phyloP scores from a whole-genome alignment of 306 rosid genomes.

The Casuarina glauca region DNA sequence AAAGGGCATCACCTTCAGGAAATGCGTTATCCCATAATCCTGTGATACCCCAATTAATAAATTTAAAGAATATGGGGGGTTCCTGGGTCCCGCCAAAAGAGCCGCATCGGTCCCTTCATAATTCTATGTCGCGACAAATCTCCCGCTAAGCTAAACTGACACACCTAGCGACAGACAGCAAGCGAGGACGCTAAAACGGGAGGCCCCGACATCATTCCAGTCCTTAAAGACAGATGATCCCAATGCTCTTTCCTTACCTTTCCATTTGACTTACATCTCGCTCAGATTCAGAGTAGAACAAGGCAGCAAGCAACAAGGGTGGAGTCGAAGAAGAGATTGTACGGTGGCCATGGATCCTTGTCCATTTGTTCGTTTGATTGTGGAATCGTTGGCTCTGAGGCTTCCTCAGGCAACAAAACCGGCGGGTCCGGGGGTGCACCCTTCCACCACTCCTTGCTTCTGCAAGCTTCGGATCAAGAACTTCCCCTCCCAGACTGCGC shows the following conservation, averaged over 20 bases:
- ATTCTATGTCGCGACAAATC: background rate
- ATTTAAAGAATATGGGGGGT: too few relatives aligned
- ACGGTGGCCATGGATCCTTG: slow-evolving; percentile 73
- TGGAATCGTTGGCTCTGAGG: slow-evolving; percentile 66
- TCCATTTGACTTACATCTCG: background rate
- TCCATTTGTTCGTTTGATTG: slow-evolving; percentile 63
- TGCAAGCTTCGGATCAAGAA: slow-evolving; percentile 53
- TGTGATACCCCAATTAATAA: too few relatives aligned
- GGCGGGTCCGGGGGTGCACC: slow-evolving; percentile 62
- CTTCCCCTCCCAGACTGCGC: slow-evolving; percentile 66
- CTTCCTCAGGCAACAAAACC: slow-evolving; percentile 61
- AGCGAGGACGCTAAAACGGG: slow-evolving; percentile 24
- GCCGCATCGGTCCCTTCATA: background rate
- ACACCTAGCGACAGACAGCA: background rate
- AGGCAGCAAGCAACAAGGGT: too few relatives aligned
- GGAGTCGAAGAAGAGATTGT: too few relatives aligned
- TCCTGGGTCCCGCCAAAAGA: background rate
- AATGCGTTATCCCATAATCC: too few relatives aligned
- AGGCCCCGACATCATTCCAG: slow-evolving; percentile 24
- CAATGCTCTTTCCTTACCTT: slow-evolving; percentile 3
- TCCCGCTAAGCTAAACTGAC: slow-evolving; percentile 9
- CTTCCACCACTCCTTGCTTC: slow-evolving; percentile 86
- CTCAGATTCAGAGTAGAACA: background rate
- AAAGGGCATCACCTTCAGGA: too few relatives aligned
- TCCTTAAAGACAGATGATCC: slow-evolving; percentile 23